Evolutionary conservation across 768 basidiomycete species (phyloP).

Genomic region (Rhizopogon roseolus): DNA sequence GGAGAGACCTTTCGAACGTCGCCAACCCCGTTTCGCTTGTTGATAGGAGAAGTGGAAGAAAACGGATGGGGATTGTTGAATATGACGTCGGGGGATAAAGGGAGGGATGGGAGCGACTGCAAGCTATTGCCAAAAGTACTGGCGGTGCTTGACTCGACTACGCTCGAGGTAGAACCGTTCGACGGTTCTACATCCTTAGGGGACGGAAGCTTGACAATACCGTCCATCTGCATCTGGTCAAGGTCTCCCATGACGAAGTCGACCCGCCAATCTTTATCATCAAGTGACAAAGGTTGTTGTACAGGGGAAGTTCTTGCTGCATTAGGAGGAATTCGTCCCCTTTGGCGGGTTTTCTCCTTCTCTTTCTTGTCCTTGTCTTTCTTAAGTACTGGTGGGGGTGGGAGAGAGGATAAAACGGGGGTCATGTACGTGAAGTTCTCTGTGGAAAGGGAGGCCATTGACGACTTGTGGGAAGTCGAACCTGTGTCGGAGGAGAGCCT

Average conservation of each 20-base stretch:
- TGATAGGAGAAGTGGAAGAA: slow-evolving; percentile 11
- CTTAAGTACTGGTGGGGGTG: slow-evolving; percentile 16
- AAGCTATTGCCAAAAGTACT: slow-evolving; percentile 36
- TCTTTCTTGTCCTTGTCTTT: slow-evolving; percentile 37
- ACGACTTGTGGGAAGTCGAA: neutral
- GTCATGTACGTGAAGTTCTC: neutral
- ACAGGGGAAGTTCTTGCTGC: slow-evolving; percentile 12
- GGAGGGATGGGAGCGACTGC: slow-evolving; percentile 29
- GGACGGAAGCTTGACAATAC: slow-evolving; percentile 55
- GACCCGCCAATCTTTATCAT: slow-evolving; percentile 19
- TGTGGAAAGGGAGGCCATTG: neutral
- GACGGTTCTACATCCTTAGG: slow-evolving; percentile 10
- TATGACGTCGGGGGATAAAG: slow-evolving; percentile 25
- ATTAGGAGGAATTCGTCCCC: slow-evolving; percentile 18
- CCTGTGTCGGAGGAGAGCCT: slow-evolving; percentile 30
- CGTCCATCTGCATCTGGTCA: slow-evolving; percentile 78
- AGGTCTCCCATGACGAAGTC: slow-evolving; percentile 18
- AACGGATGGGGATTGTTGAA: slow-evolving; percentile 33
- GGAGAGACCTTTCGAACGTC: slow-evolving; percentile 46
- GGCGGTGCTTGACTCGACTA: slow-evolving; percentile 26
- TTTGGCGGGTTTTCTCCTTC: slow-evolving; percentile 14
- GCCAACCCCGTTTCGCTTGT: slow-evolving; percentile 20
- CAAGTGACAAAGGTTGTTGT: slow-evolving; percentile 4
- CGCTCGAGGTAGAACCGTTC: slow-evolving; percentile 12
- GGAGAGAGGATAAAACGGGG: slow-evolving; percentile 8